A percentile compares a stretch with the other conserved stretches of the same genome.
Evolutionary conservation across 1,284 basidiomycete genomes (phyloP).

Genomic region (Microbotryum intermedium): DNA sequence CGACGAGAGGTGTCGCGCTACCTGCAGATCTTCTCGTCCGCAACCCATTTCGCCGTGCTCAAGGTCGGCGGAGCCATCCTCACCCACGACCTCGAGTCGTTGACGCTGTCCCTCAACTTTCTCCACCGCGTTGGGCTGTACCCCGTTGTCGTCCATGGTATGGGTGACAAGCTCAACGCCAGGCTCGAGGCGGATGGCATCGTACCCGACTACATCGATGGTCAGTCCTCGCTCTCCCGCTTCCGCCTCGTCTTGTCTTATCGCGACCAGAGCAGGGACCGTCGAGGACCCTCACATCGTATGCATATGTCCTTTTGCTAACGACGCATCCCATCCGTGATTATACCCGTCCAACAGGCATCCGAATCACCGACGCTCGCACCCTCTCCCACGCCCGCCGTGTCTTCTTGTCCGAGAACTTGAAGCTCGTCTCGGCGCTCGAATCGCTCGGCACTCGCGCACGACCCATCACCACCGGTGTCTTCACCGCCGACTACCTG

Average conservation of each 20-base stretch:
- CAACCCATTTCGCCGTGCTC: constrained; percentile 34
- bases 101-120: constrained; percentile 85
- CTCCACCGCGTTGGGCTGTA: constrained; percentile 87
- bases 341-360: constrained; percentile 42
- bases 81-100: constrained; percentile 71
- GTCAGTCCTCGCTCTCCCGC: neutral
- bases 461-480: constrained; percentile 87
- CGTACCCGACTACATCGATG: constrained; percentile 88
- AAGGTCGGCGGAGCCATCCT: constrained; percentile 84
- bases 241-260: neutral
- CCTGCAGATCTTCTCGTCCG: constrained; percentile 77
- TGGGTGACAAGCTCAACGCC: constrained; percentile 56
- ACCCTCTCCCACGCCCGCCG: constrained; percentile 84
- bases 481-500: constrained; percentile 90
- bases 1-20: constrained; percentile 94
- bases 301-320: no score
- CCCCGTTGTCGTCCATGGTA: constrained; percentile 88
- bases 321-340: neutral
- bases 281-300: no score
- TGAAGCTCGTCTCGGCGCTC: constrained; percentile 79
- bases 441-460: constrained; percentile 88
- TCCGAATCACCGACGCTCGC: constrained; percentile 86
- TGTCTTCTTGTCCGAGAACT: constrained; percentile 92
- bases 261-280: neutral
- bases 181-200: constrained; percentile 84